These are phyloP conservation scores for Aspergillus caelatus DNA, from an alignment of 2,329 filamentous ascomycete species.

Conservation along the genomic window DNA sequence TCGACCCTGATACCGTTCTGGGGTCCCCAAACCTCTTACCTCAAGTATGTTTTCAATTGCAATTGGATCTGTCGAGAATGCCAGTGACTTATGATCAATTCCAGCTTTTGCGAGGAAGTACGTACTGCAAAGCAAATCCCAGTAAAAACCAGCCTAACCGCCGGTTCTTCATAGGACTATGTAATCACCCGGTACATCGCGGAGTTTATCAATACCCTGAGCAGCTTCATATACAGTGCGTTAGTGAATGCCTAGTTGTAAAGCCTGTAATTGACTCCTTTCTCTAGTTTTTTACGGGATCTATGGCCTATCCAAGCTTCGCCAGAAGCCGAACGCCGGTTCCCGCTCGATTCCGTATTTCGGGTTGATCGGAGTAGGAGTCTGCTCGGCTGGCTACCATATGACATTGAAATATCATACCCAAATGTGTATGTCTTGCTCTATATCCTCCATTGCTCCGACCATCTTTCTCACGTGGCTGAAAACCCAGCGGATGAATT, in stretches of 20 bases:
- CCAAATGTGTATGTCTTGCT: constrained; percentile 31
- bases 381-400: constrained; percentile 34
- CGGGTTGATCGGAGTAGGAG: constrained; percentile 40
- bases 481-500: constrained; percentile 40
- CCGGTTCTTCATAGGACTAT: constrained; percentile 35
- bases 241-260: neutral
- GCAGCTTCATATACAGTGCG: constrained; percentile 43
- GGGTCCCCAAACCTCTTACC: constrained; percentile 32
- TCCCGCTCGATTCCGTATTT: constrained; percentile 40
- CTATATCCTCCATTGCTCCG: neutral
- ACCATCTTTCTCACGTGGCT: neutral
- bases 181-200: constrained; percentile 47
- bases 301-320: constrained; percentile 39
- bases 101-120: constrained; percentile 36
- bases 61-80: neutral
- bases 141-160: neutral
- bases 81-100: neutral
- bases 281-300: constrained; percentile 41
- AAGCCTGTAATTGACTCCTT: neutral
- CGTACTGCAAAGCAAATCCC: neutral
- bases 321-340: constrained; percentile 22
- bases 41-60: constrained; percentile 25
- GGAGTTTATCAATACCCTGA: constrained; percentile 51
- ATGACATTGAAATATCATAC: constrained; percentile 38
- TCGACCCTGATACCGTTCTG: constrained; percentile 23